Conservation (phyloP, 1,284 basidiomycete species). For the Austropuccinia psidii region DNA sequence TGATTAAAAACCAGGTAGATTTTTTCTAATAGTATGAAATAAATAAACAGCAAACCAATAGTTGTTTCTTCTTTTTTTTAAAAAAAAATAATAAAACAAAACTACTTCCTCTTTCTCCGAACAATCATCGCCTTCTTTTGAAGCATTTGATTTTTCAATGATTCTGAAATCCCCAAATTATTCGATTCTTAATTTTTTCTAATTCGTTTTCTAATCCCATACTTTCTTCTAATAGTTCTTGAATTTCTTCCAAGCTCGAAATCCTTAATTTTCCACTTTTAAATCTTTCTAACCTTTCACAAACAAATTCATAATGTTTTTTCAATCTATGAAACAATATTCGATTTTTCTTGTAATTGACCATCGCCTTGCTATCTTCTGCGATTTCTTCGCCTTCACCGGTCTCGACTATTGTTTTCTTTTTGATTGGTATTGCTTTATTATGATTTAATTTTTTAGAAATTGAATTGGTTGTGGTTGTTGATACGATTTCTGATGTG, state of each 20-base stretch:
- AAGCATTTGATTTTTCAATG: too few relatives aligned
- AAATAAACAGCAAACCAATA: too few relatives aligned
- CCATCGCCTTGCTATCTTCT: background rate
- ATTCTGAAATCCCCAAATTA: too few relatives aligned
- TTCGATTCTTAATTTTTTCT: background rate
- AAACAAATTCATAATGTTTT: slow-evolving; percentile 21
- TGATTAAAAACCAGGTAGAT: too few relatives aligned
- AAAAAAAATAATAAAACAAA: too few relatives aligned
- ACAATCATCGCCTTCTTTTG: too few relatives aligned
- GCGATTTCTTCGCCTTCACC: background rate
- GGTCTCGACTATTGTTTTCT: background rate
- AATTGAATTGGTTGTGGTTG: background rate
- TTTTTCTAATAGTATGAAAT: too few relatives aligned
- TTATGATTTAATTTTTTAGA: background rate
- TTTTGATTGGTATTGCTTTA: background rate
- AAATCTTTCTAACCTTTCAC: background rate
- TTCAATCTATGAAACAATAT: slow-evolving; percentile 6
- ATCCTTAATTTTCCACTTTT: background rate
- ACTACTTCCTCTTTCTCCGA: too few relatives aligned
- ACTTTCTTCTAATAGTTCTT: slow-evolving; percentile 14
- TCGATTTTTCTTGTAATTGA: background rate
- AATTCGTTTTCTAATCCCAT: slow-evolving; percentile 11
- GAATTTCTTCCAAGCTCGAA: slow-evolving; percentile 5
- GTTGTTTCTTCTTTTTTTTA: too few relatives aligned
- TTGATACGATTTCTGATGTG: background rate